Evolutionary conservation across 179 eudicot genomes (phyloP).

Genomic region (Gypsophila paniculata): DNA sequence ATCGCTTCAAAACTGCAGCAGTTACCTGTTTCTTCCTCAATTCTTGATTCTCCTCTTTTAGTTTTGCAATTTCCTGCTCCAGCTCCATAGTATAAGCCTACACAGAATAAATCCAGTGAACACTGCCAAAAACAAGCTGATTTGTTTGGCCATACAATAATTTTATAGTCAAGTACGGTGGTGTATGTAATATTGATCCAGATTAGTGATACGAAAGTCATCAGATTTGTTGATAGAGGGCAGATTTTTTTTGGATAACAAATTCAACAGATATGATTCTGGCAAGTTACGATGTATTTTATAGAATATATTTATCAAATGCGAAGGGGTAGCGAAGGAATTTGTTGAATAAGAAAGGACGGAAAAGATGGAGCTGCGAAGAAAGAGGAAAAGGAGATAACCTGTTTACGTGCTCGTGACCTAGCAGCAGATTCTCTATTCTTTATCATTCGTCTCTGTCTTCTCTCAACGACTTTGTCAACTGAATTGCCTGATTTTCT

Average conservation of each 20-base stretch:
- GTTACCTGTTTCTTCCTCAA: conserved; percentile 61
- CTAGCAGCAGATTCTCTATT: conserved; percentile 95
- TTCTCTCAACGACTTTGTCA: conserved; percentile 86
- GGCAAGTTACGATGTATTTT: neutral
- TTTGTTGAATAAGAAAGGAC: neutral
- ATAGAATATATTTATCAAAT: neutral
- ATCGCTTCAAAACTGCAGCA: neutral
- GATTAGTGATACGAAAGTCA: too few species aligned
- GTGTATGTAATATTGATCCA: neutral
- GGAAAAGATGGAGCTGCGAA: neutral
- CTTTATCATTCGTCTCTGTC: conserved; percentile 83
- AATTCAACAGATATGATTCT: neutral
- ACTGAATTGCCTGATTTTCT: conserved; percentile 43
- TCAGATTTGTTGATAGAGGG: neutral
- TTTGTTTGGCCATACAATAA: neutral
- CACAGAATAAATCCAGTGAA: neutral
- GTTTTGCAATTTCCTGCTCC: conserved; percentile 76
- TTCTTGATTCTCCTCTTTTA: conserved; percentile 63
- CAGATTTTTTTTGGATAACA: neutral
- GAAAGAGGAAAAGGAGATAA: conserved; percentile 21
- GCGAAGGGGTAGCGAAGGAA: neutral
- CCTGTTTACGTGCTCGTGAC: conserved; percentile 93
- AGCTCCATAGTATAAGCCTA: conserved; percentile 84
- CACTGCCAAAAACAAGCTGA: too few species aligned
- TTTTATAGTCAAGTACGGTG: neutral